Percentiles rank a stretch among this genome's conserved stretches.
These are phyloP conservation scores for Exophiala aquamarina DNA, from an alignment of 2,329 filamentous ascomycete species.

Conservation along the genomic window DNA sequence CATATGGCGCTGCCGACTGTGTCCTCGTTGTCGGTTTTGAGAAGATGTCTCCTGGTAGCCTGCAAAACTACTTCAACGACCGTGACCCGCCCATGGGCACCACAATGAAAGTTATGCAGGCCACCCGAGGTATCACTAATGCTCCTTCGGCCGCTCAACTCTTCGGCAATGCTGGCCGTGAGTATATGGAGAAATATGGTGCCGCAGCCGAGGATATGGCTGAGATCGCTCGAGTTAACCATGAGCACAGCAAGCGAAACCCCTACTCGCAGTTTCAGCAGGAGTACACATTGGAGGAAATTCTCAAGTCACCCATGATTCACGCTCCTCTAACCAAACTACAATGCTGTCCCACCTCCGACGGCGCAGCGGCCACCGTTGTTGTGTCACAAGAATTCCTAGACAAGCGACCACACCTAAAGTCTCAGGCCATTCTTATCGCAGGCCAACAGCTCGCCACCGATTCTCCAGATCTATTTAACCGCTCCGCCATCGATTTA, in stretches of 20 bases:
- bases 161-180: conserved; percentile 89
- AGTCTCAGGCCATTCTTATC: conserved; percentile 79
- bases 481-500: conserved; percentile 76
- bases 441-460: conserved; percentile 88
- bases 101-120: conserved; percentile 74
- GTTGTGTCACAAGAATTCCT: conserved; percentile 88
- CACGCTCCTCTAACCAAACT: conserved; percentile 89
- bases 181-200: conserved; percentile 96
- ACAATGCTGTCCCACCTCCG: conserved; percentile 97
- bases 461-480: conserved; percentile 78
- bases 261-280: conserved; percentile 98
- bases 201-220: conserved; percentile 84
- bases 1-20: conserved; percentile 79
- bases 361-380: conserved; percentile 85
- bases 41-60: conserved; percentile 93
- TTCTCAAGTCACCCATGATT: conserved; percentile 74
- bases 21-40: conserved; percentile 93
- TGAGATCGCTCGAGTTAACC: conserved; percentile 90
- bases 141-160: conserved; percentile 86
- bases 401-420: conserved; percentile 77
- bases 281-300: conserved; percentile 83
- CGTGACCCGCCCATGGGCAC: conserved; percentile 76
- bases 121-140: conserved; percentile 76
- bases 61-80: conserved; percentile 83
- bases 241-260: conserved; percentile 86